Conservation (phyloP, 495 filamentous ascomycete genomes). For the Staphylotrichum longicolle region DNA sequence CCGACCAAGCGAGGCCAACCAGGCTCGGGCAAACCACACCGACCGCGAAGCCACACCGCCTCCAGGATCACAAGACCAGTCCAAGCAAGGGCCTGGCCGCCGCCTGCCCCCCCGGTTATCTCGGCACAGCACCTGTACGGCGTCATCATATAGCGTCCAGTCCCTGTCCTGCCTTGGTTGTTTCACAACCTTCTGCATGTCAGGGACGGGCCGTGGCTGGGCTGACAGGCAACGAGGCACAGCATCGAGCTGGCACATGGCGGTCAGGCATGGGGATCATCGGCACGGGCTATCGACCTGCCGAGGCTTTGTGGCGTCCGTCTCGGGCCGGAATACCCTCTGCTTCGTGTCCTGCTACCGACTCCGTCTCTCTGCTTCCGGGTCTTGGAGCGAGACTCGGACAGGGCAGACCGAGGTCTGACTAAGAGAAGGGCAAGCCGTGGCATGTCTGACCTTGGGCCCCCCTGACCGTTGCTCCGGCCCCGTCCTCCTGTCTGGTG, state of each 20-base stretch:
- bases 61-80: neutral
- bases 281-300: neutral
- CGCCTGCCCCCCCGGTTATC: slow-evolving; percentile 8
- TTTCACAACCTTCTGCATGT: slow-evolving; percentile 12
- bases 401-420: too few species aligned
- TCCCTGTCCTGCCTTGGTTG: slow-evolving; percentile 3
- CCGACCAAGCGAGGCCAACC: slow-evolving; percentile 12
- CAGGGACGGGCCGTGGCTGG: slow-evolving; percentile 10
- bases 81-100: neutral
- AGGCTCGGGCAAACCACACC: slow-evolving; percentile 5
- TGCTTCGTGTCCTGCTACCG: neutral
- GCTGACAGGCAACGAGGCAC: slow-evolving; percentile 1
- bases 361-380: neutral
- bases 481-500: too few species aligned
- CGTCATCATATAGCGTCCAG: neutral
- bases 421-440: too few species aligned
- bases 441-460: too few species aligned
- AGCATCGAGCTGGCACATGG: slow-evolving; percentile 4
- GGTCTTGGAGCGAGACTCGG: neutral
- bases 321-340: neutral
- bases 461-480: too few species aligned
- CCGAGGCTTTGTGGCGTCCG: neutral
- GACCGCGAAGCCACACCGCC: slow-evolving; percentile 4
- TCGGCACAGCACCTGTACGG: slow-evolving; percentile 12
- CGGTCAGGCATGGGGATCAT: neutral